Conservation (phyloP, 345 rosid species). For the Carallia brachiata region DNA sequence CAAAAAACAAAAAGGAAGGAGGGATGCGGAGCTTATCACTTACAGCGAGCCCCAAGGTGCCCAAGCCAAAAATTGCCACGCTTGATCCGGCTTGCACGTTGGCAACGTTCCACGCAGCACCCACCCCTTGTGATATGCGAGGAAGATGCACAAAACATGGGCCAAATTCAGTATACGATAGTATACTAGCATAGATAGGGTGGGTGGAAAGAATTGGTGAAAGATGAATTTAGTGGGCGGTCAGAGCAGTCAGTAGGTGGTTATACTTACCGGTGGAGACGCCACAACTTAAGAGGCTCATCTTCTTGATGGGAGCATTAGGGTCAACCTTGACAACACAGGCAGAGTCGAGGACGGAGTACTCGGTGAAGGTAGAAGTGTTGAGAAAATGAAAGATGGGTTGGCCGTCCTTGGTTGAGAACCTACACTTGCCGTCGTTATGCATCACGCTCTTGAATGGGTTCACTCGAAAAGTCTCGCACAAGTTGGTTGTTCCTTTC, state of each 20-base stretch:
- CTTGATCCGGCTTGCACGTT: conserved; percentile 53
- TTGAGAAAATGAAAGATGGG: conserved; percentile 64
- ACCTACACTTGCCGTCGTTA: conserved; percentile 51
- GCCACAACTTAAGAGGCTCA: conserved; percentile 68
- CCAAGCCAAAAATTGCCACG: conserved; percentile 67
- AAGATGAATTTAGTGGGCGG: no score
- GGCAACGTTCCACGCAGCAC: conserved; percentile 70
- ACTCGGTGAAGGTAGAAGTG: conserved; percentile 68
- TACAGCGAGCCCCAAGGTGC: conserved; percentile 75
- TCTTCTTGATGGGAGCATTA: conserved; percentile 46
- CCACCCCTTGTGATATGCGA: conserved; percentile 41
- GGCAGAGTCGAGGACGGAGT: conserved; percentile 60
- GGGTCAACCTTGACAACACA: conserved; percentile 52
- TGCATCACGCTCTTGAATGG: conserved; percentile 55
- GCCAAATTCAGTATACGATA: no score
- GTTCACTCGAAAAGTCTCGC: conserved; percentile 44
- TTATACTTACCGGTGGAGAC: conserved; percentile 53
- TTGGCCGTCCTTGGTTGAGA: conserved; percentile 39
- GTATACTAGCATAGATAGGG: no score
- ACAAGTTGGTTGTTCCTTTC: conserved; percentile 41
- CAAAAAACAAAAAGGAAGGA: no score
- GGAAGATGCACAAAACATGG: neutral
- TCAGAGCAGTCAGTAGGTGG: no score
- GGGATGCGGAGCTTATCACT: conserved; percentile 1
- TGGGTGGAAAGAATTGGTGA: no score